phyloP scores from a whole-genome alignment of 257 asterid genomes.

The Rubia yunnanensis region DNA sequence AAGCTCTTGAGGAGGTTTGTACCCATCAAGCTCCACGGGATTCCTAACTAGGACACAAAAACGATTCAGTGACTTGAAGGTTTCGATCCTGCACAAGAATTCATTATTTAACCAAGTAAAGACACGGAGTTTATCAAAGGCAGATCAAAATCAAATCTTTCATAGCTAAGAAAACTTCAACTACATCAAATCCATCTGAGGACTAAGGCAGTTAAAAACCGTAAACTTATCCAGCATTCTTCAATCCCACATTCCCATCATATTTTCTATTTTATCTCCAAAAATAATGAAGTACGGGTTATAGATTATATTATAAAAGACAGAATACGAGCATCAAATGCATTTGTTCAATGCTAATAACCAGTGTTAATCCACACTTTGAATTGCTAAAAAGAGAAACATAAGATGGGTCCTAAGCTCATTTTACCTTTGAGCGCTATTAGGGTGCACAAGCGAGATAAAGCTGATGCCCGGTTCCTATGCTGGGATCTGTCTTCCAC shows the following conservation, averaged over 20 bases:
- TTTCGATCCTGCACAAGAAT: neutral
- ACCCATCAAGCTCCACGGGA: slow-evolving; percentile 63
- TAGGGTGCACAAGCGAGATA: slow-evolving; percentile 58
- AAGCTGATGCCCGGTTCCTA: slow-evolving; percentile 78
- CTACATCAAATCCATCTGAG: neutral
- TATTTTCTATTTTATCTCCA: neutral
- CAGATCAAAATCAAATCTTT: neutral
- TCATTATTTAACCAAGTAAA: neutral
- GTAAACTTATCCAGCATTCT: neutral
- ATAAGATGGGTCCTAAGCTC: neutral
- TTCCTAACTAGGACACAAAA: slow-evolving; percentile 53
- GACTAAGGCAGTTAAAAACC: neutral
- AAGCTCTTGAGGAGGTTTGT: slow-evolving; percentile 79
- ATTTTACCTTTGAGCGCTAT: slow-evolving; percentile 78
- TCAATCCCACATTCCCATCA: neutral
- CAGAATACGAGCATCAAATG: neutral
- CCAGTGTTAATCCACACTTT: neutral
- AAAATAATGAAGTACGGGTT: neutral
- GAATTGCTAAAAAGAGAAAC: neutral
- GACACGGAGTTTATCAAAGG: neutral
- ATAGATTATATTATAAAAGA: neutral
- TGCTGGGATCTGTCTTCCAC: slow-evolving; percentile 91
- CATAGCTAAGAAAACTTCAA: neutral
- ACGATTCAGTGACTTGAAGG: neutral
- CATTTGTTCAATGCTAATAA: neutral